Conservation (phyloP, 192 early-diverging fungal genomes). For the Backusella mclennaniae region DNA sequence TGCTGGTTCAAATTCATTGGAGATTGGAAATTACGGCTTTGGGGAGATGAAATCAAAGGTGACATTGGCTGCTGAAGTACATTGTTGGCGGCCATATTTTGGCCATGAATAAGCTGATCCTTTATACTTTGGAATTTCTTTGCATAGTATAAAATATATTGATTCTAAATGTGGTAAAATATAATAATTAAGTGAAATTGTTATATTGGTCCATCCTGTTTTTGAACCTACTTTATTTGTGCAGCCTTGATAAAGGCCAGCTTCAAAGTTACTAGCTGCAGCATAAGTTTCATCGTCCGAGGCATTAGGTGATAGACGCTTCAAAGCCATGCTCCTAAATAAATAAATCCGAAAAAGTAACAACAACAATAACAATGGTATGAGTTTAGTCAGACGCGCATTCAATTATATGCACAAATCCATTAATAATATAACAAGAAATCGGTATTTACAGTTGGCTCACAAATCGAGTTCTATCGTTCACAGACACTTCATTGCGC, state of each 20-base stretch:
- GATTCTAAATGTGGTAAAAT: slow-evolving; percentile 14
- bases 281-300: slow-evolving; percentile 30
- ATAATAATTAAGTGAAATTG: not conserved
- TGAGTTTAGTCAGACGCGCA: not conserved
- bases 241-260: slow-evolving; percentile 22
- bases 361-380: not conserved
- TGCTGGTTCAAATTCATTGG: slow-evolving; percentile 18
- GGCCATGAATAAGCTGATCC: slow-evolving; percentile 18
- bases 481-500: slow-evolving; percentile 22
- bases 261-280: slow-evolving; percentile 34
- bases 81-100: not conserved
- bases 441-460: slow-evolving; percentile 21
- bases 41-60: slow-evolving; percentile 11
- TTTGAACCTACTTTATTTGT: slow-evolving; percentile 29
- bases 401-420: not conserved
- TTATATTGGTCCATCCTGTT: not conserved
- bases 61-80: slow-evolving; percentile 11
- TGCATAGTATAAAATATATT: slow-evolving; percentile 30
- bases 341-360: not conserved
- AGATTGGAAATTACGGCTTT: slow-evolving; percentile 12
- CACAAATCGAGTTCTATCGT: slow-evolving; percentile 21
- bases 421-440: not conserved
- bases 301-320: slow-evolving; percentile 23
- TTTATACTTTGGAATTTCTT: slow-evolving; percentile 31
- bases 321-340: slow-evolving; percentile 26